Evolutionary conservation across 495 filamentous ascomycete genomes (phyloP), one percentile per base, ranked within the genome.

Genomic region (Penicillium egyptiacum): DNA sequence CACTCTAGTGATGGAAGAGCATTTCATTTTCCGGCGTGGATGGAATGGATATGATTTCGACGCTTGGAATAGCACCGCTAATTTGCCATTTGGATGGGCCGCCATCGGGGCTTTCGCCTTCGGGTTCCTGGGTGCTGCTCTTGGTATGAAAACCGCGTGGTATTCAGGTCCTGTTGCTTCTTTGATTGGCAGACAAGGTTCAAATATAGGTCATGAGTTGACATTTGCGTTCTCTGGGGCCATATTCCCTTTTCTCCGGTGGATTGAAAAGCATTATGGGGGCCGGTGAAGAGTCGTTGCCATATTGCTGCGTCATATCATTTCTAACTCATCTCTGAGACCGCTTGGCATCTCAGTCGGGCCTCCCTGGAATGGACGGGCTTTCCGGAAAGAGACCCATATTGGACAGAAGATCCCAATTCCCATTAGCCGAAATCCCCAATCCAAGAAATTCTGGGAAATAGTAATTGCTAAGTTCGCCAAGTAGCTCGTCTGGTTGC

Each of bases 131-230:
- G 88, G 88, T 4, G 86, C 87, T n/a, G 77, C 86, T 0, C 71
- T 86, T 33, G 87, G 88, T 16, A 89, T 89, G 85, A 78, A 82
- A n/a, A 86, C 89, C 62, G 68, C 75, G 0, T 89, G 87, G 86
- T 89, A 77, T 58, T 81, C 80, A 6, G 87, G 86, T 0, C 84
- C 86, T 0, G 81, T 90, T 50, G 85, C 83, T 3, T 77, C 76
- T 48, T 68, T 83, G 12, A 83, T 82, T 56, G 88, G 87, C 4
- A 68, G 62, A 1, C 42, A 28, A 28, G 85, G 86, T 16, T 87
- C 84, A 11, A 88, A 91, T 70, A 70, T 90, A 3, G 87, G 86
- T 0, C 88, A 89, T 67, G 82, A 87, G 74, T 55, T 89, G 33
- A 87, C 71, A 5, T 62, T 63, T 61, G 61, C 52, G 6, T 66